Evolutionary conservation across 106 monocot species (phyloP), one percentile per base, ranked within the genome.

Genomic region (Dendrobium nobile): DNA sequence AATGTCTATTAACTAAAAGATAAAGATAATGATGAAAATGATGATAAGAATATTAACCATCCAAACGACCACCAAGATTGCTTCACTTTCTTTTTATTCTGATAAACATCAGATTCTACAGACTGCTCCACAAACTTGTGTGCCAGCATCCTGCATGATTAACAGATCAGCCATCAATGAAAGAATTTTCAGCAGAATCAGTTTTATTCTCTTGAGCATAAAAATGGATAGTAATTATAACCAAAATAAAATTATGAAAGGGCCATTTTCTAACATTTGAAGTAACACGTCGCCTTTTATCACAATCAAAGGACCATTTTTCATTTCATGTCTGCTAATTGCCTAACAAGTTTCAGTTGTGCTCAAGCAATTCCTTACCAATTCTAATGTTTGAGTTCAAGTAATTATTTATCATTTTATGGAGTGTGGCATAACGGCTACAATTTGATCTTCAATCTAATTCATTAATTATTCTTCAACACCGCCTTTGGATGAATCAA

Each of bases 51-150:
- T 75, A 75, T 43, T 33, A 84, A 92, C 95, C 93, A 85, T 87
- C 95, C 93, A 87, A 94, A 91, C 74, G 95, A 82, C 95, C 92
- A 99, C 98, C 98, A 99, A 7, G 92, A 88, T 61, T 51, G 83
- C 80, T 86, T 84, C 67, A 77, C 17, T 56, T 91, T 91, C 80
- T 89, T 84, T 77, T 90, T 89, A 51, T 79, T 86, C 79, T 79
- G 68, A 85, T 89, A 73, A 73, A 82, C 77, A 85, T 83, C 87
- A 75, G 89, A 88, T 73, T 87, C 86, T 78, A 72, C 54, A 28
- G 88, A 87, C 78, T 98, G 92, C 58, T 92, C 87, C 75, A 98
- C 89, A 84, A 98, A 91, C 78, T 88, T 92, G 86, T 95, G 98
- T 56, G 98, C 98, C 82, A 98, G 82, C 98, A 95, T 92, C 89